phyloP scores from a whole-genome alignment of 1,284 basidiomycete genomes.

The Cutaneotrichosporon mucoides region DNA sequence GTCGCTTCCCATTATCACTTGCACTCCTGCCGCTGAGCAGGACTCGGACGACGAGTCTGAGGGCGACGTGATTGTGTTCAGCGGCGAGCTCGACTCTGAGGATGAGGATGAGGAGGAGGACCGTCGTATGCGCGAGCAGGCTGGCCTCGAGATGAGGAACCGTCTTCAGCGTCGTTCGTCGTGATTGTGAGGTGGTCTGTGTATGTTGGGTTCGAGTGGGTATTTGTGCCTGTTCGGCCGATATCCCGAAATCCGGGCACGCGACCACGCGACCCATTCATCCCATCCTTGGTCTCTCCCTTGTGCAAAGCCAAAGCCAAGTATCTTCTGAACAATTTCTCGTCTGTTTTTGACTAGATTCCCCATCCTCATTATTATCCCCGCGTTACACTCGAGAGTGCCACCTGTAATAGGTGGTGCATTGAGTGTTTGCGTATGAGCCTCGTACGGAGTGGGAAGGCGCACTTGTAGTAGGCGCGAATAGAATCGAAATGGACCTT shows the following conservation, averaged over 20 bases:
- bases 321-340: not conserved
- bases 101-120: slow-evolving; percentile 30
- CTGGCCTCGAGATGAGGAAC: slow-evolving; percentile 20
- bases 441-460: too few relatives aligned
- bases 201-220: too few relatives aligned
- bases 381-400: too few relatives aligned
- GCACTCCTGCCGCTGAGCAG: slow-evolving; percentile 43
- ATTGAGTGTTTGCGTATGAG: too few relatives aligned
- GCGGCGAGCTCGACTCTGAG: slow-evolving; percentile 14
- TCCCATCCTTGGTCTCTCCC: too few relatives aligned
- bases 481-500: too few relatives aligned
- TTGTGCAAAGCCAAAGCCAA: too few relatives aligned
- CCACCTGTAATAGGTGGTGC: too few relatives aligned
- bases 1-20: slow-evolving; percentile 45
- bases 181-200: too few relatives aligned
- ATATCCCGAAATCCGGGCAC: not conserved
- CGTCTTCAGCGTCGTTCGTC: not conserved
- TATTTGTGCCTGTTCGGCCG: not conserved
- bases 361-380: too few relatives aligned
- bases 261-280: too few relatives aligned
- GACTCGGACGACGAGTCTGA: slow-evolving; percentile 41
- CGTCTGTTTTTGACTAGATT: not conserved
- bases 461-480: too few relatives aligned
- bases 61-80: slow-evolving; percentile 23
- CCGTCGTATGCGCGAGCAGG: slow-evolving; percentile 32